A percentile compares a stretch with the other conserved stretches of the same genome.
phyloP scores from a whole-genome alignment of 2,329 filamentous ascomycete species.

The Pestalotiopsis sp. region DNA sequence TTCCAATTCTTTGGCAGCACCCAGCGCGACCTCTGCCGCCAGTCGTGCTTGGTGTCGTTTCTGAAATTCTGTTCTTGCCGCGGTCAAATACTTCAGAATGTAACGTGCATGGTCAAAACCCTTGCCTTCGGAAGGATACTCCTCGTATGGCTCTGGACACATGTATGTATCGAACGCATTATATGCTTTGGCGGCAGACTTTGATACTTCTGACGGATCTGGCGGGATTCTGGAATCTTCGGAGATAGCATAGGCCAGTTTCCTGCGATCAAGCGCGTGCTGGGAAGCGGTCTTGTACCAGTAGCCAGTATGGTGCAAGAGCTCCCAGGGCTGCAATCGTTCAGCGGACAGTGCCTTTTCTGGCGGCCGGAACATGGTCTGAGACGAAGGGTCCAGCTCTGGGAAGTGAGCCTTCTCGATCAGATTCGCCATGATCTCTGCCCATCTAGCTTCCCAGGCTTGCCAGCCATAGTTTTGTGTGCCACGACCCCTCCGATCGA shows the following conservation, averaged over 20 bases:
- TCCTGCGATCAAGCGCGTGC: slow-evolving; percentile 54
- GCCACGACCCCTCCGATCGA: slow-evolving; percentile 82
- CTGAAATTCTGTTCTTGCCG: slow-evolving; percentile 54
- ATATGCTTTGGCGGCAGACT: slow-evolving; percentile 50
- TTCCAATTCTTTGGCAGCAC: slow-evolving; percentile 57
- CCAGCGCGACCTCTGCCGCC: slow-evolving; percentile 56
- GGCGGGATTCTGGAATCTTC: slow-evolving; percentile 58
- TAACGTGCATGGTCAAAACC: slow-evolving; percentile 57
- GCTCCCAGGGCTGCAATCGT: slow-evolving; percentile 61
- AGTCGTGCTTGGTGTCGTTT: slow-evolving; percentile 52
- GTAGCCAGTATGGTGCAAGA: slow-evolving; percentile 66
- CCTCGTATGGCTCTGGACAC: slow-evolving; percentile 63
- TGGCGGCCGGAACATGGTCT: slow-evolving; percentile 50
- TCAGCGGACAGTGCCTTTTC: slow-evolving; percentile 61
- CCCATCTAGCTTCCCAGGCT: slow-evolving; percentile 84
- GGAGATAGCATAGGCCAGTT: slow-evolving; percentile 55
- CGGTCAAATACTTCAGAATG: slow-evolving; percentile 52
- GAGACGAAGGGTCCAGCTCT: slow-evolving; percentile 45
- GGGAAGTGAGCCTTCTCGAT: slow-evolving; percentile 55
- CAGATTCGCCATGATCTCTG: slow-evolving; percentile 60
- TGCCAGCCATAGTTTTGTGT: slow-evolving; percentile 90
- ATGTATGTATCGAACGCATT: slow-evolving; percentile 63
- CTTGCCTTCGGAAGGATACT: slow-evolving; percentile 50
- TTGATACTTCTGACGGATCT: slow-evolving; percentile 45
- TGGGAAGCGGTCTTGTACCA: slow-evolving; percentile 64